Evolutionary conservation across 2,329 filamentous ascomycete genomes (phyloP).

Genomic region (Alternaria atra): DNA sequence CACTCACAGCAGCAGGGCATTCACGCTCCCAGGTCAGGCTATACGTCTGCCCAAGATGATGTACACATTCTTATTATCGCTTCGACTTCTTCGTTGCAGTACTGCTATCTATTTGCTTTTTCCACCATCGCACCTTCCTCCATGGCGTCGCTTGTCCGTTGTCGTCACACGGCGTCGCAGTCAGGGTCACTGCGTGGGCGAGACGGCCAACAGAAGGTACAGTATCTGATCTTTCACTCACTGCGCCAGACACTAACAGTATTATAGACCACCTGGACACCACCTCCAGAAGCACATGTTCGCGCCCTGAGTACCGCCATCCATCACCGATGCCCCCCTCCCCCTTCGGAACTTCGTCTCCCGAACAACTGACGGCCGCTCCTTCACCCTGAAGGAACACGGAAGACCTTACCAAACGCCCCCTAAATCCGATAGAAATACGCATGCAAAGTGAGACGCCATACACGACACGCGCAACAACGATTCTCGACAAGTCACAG

Average conservation of each 20-base stretch:
- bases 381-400: constrained; percentile 3
- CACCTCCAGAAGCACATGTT: not conserved
- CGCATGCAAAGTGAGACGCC: not conserved
- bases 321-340: not conserved
- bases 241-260: constrained; percentile 9
- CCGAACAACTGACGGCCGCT: constrained; percentile 1
- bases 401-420: not conserved
- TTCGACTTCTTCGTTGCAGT: not conserved
- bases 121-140: constrained; percentile 12
- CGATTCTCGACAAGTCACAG: not conserved
- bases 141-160: constrained; percentile 2
- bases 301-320: constrained; percentile 4
- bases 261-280: not conserved
- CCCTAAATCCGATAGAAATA: not conserved
- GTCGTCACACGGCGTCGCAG: constrained; percentile 16
- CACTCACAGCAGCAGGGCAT: constrained; percentile 17
- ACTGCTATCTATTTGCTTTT: not conserved
- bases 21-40: not conserved
- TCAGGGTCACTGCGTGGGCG: constrained; percentile 7
- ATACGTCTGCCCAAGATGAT: not conserved
- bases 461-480: not conserved
- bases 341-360: not conserved
- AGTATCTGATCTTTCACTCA: not conserved
- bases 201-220: constrained; percentile 8
- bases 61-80: not conserved